Evolutionary conservation across 1,139 yeast genomes (phyloP).

Genomic region (Pichiaceae sp.): DNA sequence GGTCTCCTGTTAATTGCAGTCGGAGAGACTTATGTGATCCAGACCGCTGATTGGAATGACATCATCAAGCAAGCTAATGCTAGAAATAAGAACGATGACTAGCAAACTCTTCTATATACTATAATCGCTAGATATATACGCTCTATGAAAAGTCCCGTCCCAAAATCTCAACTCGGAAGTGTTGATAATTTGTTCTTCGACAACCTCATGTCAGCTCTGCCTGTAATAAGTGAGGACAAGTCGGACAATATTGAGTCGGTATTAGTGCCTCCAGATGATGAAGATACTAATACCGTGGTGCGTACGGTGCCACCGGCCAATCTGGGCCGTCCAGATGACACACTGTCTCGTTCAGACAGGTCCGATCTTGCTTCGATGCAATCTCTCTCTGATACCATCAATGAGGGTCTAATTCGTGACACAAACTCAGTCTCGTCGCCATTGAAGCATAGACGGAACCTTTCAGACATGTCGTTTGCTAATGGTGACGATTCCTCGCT

Average conservation of each 20-base stretch:
- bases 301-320: not conserved
- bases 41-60: slow-evolving; percentile 46
- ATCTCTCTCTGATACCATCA: not conserved
- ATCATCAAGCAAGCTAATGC: slow-evolving; percentile 36
- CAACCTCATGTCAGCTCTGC: not conserved
- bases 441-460: slow-evolving; percentile 7
- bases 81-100: slow-evolving; percentile 17
- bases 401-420: not conserved
- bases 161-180: too few relatives aligned
- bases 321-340: not conserved
- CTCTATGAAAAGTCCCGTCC: too few relatives aligned
- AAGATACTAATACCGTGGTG: too few relatives aligned
- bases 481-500: slow-evolving; percentile 17
- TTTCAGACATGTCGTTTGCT: slow-evolving; percentile 19
- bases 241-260: not conserved
- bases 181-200: too few relatives aligned
- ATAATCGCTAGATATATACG: not conserved
- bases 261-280: not conserved
- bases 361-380: not conserved
- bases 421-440: slow-evolving; percentile 7
- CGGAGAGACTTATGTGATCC: slow-evolving; percentile 45
- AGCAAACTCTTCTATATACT: not conserved
- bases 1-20: slow-evolving; percentile 68
- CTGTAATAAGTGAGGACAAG: not conserved
- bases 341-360: not conserved